Evolutionary conservation across 805 yeast species (phyloP), one percentile per base, ranked within the genome.

Genomic region (Nakazawaea ernobii): DNA sequence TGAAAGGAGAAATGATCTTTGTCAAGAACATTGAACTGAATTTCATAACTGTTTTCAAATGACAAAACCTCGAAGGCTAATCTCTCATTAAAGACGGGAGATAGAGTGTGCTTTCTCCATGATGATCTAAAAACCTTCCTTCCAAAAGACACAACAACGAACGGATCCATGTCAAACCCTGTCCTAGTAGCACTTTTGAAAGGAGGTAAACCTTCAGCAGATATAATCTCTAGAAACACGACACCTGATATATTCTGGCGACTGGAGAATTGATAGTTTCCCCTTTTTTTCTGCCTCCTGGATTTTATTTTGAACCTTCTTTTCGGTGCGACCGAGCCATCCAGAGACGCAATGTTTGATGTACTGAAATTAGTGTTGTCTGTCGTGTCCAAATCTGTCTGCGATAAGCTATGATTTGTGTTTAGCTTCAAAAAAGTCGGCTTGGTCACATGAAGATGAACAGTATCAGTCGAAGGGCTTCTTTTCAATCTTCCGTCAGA

Each of bases 161-260:
- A 94, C 2, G 98, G 98, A 60, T 94, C 99, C 95, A 94, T 88
- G 63, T 90, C 96, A 59, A 86, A 92, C 1, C 91, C 83, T 20
- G 88, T 79, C 8, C 90, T 70, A 0, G 86, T 80, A 13, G 86
- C 67, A 53, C 84, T 83, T 36, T 75, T 74, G 46, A 83, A 72
- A 0, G 95, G 87, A 1, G 99, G 99, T 33, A 92, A 68, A 49
- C 84, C 89, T 2, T 78, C 67, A 8, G 92, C 89, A 1, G 84
- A 77, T 3, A 79, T 74, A 17, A 92, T 78, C 52, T 91, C 95
- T 32, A 92, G 59, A 55, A 85, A 87, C 4, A 86, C 63, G 7
- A 91, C 85, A 2, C 98, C 99, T 28, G 66, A 59, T 8, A 77
- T 73, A 20, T 67, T 63, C 35, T 72, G 56, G 42, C 63, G 63